Percentiles rank a stretch among this genome's conserved stretches.
phyloP scores from a whole-genome alignment of 148 eudicot genomes.

The Diospyros kaki region DNA sequence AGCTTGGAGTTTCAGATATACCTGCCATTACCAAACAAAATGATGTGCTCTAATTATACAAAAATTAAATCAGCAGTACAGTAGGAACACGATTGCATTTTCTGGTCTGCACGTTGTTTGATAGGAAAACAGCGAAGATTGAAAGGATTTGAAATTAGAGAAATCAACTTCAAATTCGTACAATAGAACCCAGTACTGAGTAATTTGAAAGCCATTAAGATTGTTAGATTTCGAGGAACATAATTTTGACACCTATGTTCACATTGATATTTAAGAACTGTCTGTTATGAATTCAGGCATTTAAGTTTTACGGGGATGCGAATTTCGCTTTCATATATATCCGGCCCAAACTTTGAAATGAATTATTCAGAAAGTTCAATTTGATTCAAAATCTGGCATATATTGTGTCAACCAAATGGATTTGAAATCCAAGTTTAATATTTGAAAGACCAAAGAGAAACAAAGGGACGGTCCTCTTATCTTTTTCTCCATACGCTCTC shows the following conservation, averaged over 20 bases:
- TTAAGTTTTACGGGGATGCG: no score
- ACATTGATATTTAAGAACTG: neutral
- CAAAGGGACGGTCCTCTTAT: neutral
- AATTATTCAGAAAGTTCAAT: neutral
- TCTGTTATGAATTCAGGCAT: neutral
- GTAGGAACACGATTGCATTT: neutral
- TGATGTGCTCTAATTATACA: slow-evolving; percentile 1
- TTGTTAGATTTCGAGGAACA: neutral
- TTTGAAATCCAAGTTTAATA: neutral
- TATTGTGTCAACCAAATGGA: neutral
- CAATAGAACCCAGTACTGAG: neutral
- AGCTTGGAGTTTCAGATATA: slow-evolving; percentile 76
- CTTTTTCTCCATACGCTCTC: neutral
- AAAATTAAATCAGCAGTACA: neutral
- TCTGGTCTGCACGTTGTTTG: neutral
- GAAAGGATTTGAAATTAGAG: neutral
- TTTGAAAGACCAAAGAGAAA: neutral
- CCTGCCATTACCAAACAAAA: slow-evolving; percentile 39
- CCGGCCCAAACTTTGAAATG: no score
- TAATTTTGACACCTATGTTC: neutral
- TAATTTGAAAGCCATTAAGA: neutral
- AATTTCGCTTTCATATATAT: neutral
- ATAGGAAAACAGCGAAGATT: neutral
- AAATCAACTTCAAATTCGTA: neutral
- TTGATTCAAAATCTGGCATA: neutral